These are phyloP conservation scores for Metschnikowia peoriensis DNA, from an alignment of 805 yeast genomes.

Conservation along the genomic window DNA sequence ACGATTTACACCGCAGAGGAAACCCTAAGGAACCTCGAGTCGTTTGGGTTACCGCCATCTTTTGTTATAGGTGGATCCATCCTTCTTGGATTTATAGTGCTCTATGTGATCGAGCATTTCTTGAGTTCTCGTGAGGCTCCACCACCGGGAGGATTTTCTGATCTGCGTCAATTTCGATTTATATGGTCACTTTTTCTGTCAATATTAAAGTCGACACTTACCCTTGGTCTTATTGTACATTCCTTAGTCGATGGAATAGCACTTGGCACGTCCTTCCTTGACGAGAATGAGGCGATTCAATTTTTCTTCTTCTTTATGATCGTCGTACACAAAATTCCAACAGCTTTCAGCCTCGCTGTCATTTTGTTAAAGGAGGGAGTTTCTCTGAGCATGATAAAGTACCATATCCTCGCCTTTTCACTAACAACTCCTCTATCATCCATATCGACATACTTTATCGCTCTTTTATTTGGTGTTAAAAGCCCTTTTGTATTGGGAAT, in stretches of 20 bases:
- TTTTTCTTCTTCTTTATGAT: conserved; percentile 56
- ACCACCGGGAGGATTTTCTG: background rate
- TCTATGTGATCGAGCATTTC: conserved; percentile 48
- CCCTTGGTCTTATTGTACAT: conserved; percentile 65
- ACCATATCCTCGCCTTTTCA: conserved; percentile 55
- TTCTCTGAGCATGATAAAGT: conserved; percentile 28
- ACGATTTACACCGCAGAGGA: conserved; percentile 28
- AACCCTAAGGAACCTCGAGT: conserved; percentile 1
- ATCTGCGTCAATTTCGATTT: conserved; percentile 1
- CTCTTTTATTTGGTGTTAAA: conserved; percentile 28
- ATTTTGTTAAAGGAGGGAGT: conserved; percentile 45
- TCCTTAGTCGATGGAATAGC: conserved; percentile 73
- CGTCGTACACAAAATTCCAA: conserved; percentile 70
- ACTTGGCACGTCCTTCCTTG: conserved; percentile 56
- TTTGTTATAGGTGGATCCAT: conserved; percentile 47
- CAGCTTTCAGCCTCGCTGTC: conserved; percentile 65
- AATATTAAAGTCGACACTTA: conserved; percentile 44
- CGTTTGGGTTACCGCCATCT: conserved; percentile 10
- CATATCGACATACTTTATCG: conserved; percentile 44
- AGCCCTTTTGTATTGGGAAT: conserved; percentile 47
- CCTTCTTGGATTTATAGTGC: conserved; percentile 51
- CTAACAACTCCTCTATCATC: conserved; percentile 57
- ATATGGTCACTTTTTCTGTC: conserved; percentile 13
- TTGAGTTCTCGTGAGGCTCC: background rate
- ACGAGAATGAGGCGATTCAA: conserved; percentile 37